Evolutionary conservation across 371 early-diverging fungal species (phyloP).

Genomic region (Syncephalastrum sp.): DNA sequence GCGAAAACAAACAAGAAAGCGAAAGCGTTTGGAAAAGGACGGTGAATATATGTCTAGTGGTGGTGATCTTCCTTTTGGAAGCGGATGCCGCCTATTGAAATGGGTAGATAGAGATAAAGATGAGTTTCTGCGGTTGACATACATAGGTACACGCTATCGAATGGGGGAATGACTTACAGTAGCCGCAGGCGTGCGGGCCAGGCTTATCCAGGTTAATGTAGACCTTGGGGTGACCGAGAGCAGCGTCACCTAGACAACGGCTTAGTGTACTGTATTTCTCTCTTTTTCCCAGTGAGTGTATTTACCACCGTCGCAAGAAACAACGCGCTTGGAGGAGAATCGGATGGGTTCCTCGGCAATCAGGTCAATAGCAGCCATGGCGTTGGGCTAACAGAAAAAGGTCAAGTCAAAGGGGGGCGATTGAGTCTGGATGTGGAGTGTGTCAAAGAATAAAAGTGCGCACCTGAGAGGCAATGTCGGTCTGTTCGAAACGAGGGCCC

Average conservation of each 20-base stretch:
- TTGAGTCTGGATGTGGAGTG: conserved; percentile 1
- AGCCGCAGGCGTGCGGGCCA: conserved; percentile 73
- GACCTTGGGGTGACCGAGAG: conserved; percentile 93
- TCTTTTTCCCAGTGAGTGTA: neutral
- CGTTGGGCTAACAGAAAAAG: conserved; percentile 68
- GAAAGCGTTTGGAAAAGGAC: neutral
- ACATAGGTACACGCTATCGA: neutral
- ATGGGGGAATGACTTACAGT: conserved; percentile 59
- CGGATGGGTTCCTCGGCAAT: conserved; percentile 86
- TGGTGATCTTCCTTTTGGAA: conserved; percentile 64
- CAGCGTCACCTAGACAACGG: conserved; percentile 72
- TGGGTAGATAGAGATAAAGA: conserved; percentile 5
- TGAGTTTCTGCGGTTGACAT: neutral
- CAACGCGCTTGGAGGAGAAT: conserved; percentile 70
- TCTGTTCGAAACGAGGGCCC: conserved; percentile 91
- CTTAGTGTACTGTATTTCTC: conserved; percentile 3
- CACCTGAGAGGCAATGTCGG: conserved; percentile 82
- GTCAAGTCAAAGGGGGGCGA: neutral
- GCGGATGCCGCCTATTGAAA: conserved; percentile 66
- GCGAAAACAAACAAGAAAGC: neutral
- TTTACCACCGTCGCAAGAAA: conserved; percentile 88
- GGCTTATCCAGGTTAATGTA: conserved; percentile 86
- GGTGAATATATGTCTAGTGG: conserved; percentile 11
- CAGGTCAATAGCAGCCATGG: conserved; percentile 90
- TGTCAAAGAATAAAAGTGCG: neutral